Percentiles rank a stretch among this genome's conserved stretches.
Evolutionary conservation across 805 yeast genomes (phyloP).

Genomic region (Metschnikowia borealis): DNA sequence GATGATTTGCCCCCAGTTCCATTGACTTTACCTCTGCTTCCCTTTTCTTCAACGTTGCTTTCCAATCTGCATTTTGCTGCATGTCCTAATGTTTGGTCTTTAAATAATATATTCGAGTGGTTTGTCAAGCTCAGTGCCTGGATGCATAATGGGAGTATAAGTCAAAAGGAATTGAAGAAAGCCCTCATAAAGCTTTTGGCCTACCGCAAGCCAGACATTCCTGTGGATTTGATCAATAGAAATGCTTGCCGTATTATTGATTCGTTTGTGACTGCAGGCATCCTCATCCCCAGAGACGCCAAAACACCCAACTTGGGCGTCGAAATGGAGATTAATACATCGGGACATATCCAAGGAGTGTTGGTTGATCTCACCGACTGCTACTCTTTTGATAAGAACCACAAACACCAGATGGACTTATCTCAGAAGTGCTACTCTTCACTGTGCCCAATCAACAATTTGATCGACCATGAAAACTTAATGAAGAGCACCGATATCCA

Average conservation of each 20-base stretch:
- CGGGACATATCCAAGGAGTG: conserved; percentile 34
- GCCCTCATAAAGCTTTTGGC: conserved; percentile 49
- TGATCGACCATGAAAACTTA: conserved; percentile 15
- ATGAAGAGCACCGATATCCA: conserved; percentile 19
- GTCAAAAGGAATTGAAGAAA: conserved; percentile 49
- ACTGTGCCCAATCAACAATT: conserved; percentile 28
- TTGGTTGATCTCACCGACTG: conserved; percentile 44
- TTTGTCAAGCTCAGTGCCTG: conserved; percentile 47
- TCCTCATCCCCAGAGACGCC: conserved; percentile 13
- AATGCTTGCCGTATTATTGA: conserved; percentile 48
- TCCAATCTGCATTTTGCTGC: conserved; percentile 46
- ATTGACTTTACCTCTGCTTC: conserved; percentile 50
- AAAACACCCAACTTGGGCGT: not conserved
- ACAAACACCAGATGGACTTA: conserved; percentile 6
- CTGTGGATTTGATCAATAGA: conserved; percentile 47
- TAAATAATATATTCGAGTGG: conserved; percentile 53
- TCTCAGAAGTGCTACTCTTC: conserved; percentile 27
- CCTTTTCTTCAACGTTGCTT: conserved; percentile 50
- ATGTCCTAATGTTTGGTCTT: conserved; percentile 44
- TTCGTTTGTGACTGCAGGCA: conserved; percentile 39
- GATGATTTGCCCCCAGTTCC: conserved; percentile 42
- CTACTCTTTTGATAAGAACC: conserved; percentile 32
- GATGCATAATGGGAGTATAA: conserved; percentile 50
- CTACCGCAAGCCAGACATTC: conserved; percentile 47
- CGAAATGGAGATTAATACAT: conserved; percentile 5